Conservation (phyloP, 2,329 filamentous ascomycete genomes). For the Cylindrodendrum hubeiense region DNA sequence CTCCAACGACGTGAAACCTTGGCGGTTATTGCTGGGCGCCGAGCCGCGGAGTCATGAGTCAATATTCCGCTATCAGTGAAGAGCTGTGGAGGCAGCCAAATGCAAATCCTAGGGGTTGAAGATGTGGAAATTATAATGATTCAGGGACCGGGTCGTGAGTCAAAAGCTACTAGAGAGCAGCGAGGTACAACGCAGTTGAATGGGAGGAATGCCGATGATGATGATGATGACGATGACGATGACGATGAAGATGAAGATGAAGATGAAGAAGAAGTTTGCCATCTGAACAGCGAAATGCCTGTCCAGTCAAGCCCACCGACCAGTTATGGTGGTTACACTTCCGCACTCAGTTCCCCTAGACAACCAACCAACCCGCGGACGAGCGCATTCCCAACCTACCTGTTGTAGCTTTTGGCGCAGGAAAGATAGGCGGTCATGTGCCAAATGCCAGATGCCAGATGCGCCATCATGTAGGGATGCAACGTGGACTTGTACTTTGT, state of each 20-base stretch:
- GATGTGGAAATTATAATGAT: slow-evolving; percentile 7
- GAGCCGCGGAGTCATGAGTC: neutral
- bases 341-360: neutral
- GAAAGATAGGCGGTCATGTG: neutral
- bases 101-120: slow-evolving; percentile 1
- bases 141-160: slow-evolving; percentile 7
- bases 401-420: neutral
- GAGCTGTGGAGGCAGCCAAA: neutral
- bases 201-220: slow-evolving; percentile 4
- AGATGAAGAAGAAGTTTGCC: neutral
- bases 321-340: neutral
- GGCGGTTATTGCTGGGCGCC: neutral
- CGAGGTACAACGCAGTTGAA: neutral
- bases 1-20: slow-evolving; percentile 19
- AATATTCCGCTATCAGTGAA: slow-evolving; percentile 1
- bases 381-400: neutral
- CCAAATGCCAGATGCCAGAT: neutral
- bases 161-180: slow-evolving; percentile 1
- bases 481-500: neutral
- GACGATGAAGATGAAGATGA: neutral
- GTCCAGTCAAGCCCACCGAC: neutral
- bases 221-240: neutral
- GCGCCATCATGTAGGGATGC: neutral
- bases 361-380: no score
- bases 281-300: neutral